These are phyloP conservation scores for Flaveria trinervia DNA, from an alignment of 129 eudicot species.

Conservation along the genomic window DNA sequence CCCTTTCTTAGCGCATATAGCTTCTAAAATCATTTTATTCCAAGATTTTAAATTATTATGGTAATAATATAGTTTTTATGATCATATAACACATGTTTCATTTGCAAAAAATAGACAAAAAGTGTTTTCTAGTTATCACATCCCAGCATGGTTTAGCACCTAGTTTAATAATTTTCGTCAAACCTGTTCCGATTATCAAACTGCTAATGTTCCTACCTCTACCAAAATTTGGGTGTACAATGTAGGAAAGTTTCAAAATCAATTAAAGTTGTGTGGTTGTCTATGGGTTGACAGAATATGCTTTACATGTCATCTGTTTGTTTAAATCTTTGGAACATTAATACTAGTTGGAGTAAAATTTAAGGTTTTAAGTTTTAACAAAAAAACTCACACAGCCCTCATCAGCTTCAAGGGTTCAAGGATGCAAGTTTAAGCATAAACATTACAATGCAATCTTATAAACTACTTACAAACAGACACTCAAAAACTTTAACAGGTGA, in stretches of 20 bases:
- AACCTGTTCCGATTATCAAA: neutral
- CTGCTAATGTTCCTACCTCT: neutral
- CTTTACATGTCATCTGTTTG: no score
- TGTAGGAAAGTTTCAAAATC: no score
- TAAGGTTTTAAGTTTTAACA: neutral
- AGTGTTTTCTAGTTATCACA: neutral
- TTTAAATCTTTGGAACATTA: no score
- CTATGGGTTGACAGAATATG: neutral
- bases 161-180: neutral
- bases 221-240: neutral
- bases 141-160: neutral
- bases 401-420: no score
- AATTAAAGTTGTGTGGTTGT: neutral
- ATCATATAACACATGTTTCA: neutral
- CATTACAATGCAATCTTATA: neutral
- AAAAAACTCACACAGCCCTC: neutral
- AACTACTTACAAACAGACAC: constrained; percentile 14
- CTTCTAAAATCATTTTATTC: neutral
- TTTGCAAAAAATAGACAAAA: no score
- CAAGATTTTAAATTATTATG: neutral
- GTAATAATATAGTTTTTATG: neutral
- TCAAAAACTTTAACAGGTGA: constrained; percentile 43
- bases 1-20: neutral
- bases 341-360: no score
- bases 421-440: neutral